phyloP scores from a whole-genome alignment of 2,329 filamentous ascomycete species.

The Fusarium aywerte region DNA sequence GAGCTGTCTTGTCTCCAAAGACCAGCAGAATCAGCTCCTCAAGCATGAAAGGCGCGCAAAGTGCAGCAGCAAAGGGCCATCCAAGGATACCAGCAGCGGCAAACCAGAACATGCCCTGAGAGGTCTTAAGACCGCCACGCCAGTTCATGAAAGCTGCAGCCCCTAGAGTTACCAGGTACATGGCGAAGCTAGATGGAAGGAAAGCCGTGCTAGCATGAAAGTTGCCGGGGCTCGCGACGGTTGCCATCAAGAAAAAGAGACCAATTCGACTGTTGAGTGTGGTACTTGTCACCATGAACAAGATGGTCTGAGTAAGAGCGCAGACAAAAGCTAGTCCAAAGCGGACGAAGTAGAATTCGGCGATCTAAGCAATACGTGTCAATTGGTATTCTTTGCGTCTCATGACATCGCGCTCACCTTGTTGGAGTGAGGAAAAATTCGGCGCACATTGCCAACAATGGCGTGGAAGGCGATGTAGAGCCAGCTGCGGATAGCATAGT shows the following conservation, averaged over 20 bases:
- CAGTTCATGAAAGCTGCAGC: slow-evolving; percentile 92
- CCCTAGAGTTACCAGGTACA: slow-evolving; percentile 91
- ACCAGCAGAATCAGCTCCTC: slow-evolving; percentile 75
- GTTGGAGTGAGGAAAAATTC: slow-evolving; percentile 69
- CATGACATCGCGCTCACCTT: slow-evolving; percentile 57
- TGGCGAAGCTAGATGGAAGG: slow-evolving; percentile 93
- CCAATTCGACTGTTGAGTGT: slow-evolving; percentile 86
- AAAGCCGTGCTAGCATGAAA: slow-evolving; percentile 91
- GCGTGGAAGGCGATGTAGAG: slow-evolving; percentile 87
- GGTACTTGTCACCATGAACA: slow-evolving; percentile 81
- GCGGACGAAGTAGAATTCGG: slow-evolving; percentile 90
- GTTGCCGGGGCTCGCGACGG: slow-evolving; percentile 86
- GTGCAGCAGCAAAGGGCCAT: slow-evolving; percentile 91
- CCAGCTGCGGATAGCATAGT: slow-evolving; percentile 96
- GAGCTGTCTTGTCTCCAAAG: slow-evolving; percentile 66
- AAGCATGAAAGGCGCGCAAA: slow-evolving; percentile 81
- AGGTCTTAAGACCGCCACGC: slow-evolving; percentile 80
- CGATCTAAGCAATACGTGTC: slow-evolving; percentile 54
- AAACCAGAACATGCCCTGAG: slow-evolving; percentile 90
- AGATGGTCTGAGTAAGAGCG: slow-evolving; percentile 81
- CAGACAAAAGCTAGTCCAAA: slow-evolving; percentile 79
- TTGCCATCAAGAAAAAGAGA: slow-evolving; percentile 82
- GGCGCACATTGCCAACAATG: slow-evolving; percentile 72
- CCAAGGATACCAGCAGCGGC: slow-evolving; percentile 85
- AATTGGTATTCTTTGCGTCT: not conserved